Evolutionary conservation across 371 early-diverging fungal species (phyloP).

Genomic region (Choanephora cucurbitarum): DNA sequence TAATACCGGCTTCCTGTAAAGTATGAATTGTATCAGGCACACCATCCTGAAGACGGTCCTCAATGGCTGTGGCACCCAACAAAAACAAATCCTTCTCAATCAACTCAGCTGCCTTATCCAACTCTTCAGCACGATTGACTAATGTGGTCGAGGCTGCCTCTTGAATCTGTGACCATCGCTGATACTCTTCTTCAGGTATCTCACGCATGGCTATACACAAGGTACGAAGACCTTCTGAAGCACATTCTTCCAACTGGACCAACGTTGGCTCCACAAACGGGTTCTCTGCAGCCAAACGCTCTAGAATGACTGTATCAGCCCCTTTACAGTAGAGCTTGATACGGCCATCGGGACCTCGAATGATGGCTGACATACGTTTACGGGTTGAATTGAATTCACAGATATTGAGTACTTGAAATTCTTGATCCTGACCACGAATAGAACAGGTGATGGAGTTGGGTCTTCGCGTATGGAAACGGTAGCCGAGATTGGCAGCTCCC

Average conservation of each 20-base stretch:
- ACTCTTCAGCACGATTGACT: constrained; percentile 81
- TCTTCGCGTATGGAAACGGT: constrained; percentile 76
- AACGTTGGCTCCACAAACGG: constrained; percentile 80
- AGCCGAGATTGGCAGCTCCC: constrained; percentile 71
- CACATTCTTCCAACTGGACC: constrained; percentile 84
- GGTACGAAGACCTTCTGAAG: constrained; percentile 91
- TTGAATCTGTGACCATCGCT: constrained; percentile 80
- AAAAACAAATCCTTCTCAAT: constrained; percentile 92
- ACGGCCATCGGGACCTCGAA: constrained; percentile 89
- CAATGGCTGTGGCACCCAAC: constrained; percentile 98
- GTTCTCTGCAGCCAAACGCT: constrained; percentile 79
- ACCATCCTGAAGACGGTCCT: constrained; percentile 98
- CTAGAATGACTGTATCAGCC: constrained; percentile 97
- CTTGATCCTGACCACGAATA: constrained; percentile 63
- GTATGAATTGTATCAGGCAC: constrained; percentile 97
- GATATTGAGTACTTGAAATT: constrained; percentile 90
- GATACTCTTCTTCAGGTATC: constrained; percentile 87
- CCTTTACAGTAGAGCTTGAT: constrained; percentile 97
- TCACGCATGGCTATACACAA: constrained; percentile 94
- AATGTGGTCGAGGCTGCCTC: constrained; percentile 89
- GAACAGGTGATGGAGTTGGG: constrained; percentile 84
- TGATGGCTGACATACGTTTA: constrained; percentile 95
- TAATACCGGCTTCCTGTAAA: constrained; percentile 93
- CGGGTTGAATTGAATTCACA: constrained; percentile 98
- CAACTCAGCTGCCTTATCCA: constrained; percentile 91